These are phyloP conservation scores for Hortiboletus flavorubellus DNA, from an alignment of 768 basidiomycete species.

Conservation along the genomic window DNA sequence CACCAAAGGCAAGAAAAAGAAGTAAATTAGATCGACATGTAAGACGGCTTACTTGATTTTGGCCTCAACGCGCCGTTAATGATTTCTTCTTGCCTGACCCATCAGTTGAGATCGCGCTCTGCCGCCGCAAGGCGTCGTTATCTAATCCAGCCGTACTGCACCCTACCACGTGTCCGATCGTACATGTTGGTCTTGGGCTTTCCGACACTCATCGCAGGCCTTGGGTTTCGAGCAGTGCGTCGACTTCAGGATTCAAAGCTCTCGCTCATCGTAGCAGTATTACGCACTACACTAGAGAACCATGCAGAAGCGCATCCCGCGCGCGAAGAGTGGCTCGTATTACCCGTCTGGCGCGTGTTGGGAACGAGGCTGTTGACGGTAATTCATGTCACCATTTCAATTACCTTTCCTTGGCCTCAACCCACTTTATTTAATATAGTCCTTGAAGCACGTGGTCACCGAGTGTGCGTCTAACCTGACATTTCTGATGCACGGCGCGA, in stretches of 20 bases:
- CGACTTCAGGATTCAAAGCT: neutral
- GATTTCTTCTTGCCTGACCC: slow-evolving; percentile 15
- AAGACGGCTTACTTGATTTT: slow-evolving; percentile 18
- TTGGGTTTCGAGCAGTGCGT: slow-evolving; percentile 3
- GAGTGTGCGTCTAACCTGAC: slow-evolving; percentile 7
- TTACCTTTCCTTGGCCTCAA: slow-evolving; percentile 22
- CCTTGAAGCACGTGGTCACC: slow-evolving; percentile 17
- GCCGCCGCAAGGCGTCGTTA: slow-evolving; percentile 22
- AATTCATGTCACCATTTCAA: slow-evolving; percentile 24
- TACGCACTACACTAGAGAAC: neutral
- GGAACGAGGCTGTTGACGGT: slow-evolving; percentile 28
- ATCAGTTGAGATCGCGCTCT: slow-evolving; percentile 19
- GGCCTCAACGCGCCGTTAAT: slow-evolving; percentile 22
- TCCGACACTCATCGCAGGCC: neutral
- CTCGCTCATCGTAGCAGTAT: slow-evolving; percentile 1
- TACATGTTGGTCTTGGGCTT: neutral
- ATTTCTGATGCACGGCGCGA: slow-evolving; percentile 7
- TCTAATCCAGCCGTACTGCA: slow-evolving; percentile 25
- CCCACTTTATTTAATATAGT: slow-evolving; percentile 16
- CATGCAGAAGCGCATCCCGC: slow-evolving; percentile 1
- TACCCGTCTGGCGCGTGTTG: slow-evolving; percentile 25
- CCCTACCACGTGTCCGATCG: slow-evolving; percentile 15
- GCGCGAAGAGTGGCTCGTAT: slow-evolving; percentile 14
- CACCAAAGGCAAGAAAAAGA: slow-evolving; percentile 67
- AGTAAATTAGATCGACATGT: slow-evolving; percentile 40